A percentile compares a stretch with the other conserved stretches of the same genome.
Conservation (phyloP, 768 basidiomycete species). For the Basidioascus undulatus region DNA sequence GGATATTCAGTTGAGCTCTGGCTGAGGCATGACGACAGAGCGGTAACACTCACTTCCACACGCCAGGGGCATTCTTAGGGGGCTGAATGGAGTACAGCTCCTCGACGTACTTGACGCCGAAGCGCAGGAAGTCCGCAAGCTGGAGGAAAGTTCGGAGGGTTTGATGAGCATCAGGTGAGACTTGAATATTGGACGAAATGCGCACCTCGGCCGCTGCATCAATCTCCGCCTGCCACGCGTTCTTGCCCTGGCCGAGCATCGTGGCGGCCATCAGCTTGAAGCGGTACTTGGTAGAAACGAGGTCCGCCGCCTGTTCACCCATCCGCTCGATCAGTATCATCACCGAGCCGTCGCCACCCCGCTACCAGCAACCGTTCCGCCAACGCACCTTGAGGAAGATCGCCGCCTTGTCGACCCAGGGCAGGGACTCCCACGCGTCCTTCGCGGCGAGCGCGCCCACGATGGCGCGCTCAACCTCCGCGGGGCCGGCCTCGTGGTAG, state of each 20-base stretch:
- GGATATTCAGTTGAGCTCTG: not conserved
- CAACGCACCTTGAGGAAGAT: slow-evolving; percentile 59
- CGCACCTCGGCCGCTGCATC: slow-evolving; percentile 90
- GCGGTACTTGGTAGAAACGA: slow-evolving; percentile 82
- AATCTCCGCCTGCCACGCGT: slow-evolving; percentile 98
- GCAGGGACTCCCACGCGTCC: slow-evolving; percentile 70
- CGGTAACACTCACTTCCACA: slow-evolving; percentile 62
- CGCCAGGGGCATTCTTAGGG: slow-evolving; percentile 51
- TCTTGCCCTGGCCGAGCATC: slow-evolving; percentile 96
- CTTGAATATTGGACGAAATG: no score
- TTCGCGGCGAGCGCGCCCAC: slow-evolving; percentile 70
- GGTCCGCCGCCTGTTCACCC: slow-evolving; percentile 69
- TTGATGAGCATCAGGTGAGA: not conserved
- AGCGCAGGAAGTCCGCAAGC: slow-evolving; percentile 84
- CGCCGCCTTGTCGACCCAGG: slow-evolving; percentile 79
- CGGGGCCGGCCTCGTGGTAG: slow-evolving; percentile 18
- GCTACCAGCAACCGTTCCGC: no score
- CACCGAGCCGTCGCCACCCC: no score
- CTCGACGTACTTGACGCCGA: slow-evolving; percentile 89
- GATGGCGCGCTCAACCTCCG: slow-evolving; percentile 52
- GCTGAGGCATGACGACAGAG: not conserved
- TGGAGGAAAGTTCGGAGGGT: slow-evolving; percentile 11
- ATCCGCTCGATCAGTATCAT: no score
- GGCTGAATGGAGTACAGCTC: slow-evolving; percentile 84
- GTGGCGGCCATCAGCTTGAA: slow-evolving; percentile 89